These are phyloP conservation scores for Colletotrichum sp. DNA, from an alignment of 2,329 filamentous ascomycete genomes.

Conservation along the genomic window DNA sequence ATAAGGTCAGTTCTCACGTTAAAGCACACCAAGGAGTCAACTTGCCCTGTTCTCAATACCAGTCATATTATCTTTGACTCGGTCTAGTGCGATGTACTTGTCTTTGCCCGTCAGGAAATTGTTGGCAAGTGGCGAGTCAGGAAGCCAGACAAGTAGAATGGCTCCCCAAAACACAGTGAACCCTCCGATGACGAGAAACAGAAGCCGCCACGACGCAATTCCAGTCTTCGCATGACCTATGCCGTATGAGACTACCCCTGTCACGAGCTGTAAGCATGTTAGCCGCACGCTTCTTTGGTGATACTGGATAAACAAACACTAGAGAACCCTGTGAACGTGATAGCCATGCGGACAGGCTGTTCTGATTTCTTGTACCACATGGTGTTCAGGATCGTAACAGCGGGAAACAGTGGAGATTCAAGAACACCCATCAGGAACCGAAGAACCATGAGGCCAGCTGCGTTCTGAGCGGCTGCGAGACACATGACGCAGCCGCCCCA, in stretches of 20 bases:
- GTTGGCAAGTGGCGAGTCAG: not conserved
- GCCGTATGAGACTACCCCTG: not conserved
- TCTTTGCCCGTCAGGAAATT: not conserved
- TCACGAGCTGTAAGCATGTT: not conserved
- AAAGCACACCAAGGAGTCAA: accelerated
- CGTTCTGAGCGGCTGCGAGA: not conserved
- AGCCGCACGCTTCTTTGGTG: not conserved
- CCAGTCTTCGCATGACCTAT: not conserved
- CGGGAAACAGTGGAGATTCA: not conserved
- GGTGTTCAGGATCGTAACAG: not conserved
- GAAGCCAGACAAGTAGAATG: not conserved
- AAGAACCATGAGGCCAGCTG: not conserved
- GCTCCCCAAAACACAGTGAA: not conserved
- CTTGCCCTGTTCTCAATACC: not conserved
- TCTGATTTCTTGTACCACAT: not conserved
- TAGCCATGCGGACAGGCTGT: not conserved
- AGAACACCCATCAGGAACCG: not conserved
- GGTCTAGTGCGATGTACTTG: not conserved
- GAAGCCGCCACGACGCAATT: not conserved
- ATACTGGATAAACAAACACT: not conserved
- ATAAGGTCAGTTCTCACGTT: not conserved
- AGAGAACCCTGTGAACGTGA: not conserved
- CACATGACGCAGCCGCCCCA: not conserved
- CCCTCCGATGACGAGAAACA: not conserved
- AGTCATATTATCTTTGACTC: not conserved